A percentile compares a stretch with the other conserved stretches of the same genome.
phyloP scores from a whole-genome alignment of 768 basidiomycete genomes.

The Pleurotus tuoliensis region DNA sequence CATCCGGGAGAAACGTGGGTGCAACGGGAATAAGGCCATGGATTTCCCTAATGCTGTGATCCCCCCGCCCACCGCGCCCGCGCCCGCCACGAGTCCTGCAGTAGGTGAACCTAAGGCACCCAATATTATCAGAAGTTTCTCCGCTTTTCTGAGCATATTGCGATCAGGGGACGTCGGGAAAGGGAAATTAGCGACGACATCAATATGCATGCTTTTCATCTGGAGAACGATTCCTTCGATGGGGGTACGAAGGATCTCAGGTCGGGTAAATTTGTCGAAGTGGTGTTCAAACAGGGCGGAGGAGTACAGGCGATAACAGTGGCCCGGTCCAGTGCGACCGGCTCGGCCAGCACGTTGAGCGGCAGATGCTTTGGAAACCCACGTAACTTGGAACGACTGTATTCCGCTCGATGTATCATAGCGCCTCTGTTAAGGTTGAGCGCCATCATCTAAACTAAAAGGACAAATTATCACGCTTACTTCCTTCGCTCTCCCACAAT shows the following conservation, averaged over 20 bases:
- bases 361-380: slow-evolving; percentile 95
- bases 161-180: slow-evolving; percentile 96
- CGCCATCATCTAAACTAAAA: neutral
- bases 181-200: slow-evolving; percentile 94
- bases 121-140: slow-evolving; percentile 73
- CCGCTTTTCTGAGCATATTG: slow-evolving; percentile 69
- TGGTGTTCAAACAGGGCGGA: slow-evolving; percentile 92
- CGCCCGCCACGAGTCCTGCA: neutral
- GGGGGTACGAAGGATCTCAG: slow-evolving; percentile 93
- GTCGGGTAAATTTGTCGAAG: slow-evolving; percentile 81
- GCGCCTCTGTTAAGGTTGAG: slow-evolving; percentile 52
- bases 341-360: slow-evolving; percentile 94
- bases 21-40: slow-evolving; percentile 92
- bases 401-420: slow-evolving; percentile 81
- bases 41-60: slow-evolving; percentile 89
- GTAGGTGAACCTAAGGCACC: slow-evolving; percentile 65
- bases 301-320: slow-evolving; percentile 96
- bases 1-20: slow-evolving; percentile 96
- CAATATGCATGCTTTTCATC: slow-evolving; percentile 99
- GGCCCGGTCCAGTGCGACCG: slow-evolving; percentile 95
- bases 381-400: slow-evolving; percentile 87
- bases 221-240: slow-evolving; percentile 96
- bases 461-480: slow-evolving; percentile 29
- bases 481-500: slow-evolving; percentile 94
- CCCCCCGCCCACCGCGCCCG: slow-evolving; percentile 34